A percentile compares a stretch with the other conserved stretches of the same genome.
These are phyloP conservation scores for Boletus sp. DNA, from an alignment of 768 basidiomycete genomes.

Conservation along the genomic window DNA sequence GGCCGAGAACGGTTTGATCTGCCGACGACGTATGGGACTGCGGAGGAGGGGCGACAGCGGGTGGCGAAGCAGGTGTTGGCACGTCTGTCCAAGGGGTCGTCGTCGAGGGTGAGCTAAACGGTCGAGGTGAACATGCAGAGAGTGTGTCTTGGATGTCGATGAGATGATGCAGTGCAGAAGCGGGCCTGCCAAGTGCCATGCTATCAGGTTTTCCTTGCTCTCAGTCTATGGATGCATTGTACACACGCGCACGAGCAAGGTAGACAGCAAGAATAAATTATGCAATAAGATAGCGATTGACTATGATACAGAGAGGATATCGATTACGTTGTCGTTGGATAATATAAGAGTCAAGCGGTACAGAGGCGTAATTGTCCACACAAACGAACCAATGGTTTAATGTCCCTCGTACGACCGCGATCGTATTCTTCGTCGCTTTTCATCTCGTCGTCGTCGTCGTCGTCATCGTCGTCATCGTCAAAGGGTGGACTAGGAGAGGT, in stretches of 20 bases:
- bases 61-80: constrained; percentile 44
- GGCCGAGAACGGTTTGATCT: constrained; percentile 43
- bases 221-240: no score
- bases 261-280: not conserved
- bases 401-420: constrained; percentile 40
- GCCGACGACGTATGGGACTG: constrained; percentile 36
- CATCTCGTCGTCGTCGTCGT: constrained; percentile 22
- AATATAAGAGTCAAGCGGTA: constrained; percentile 1
- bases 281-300: not conserved
- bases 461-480: constrained; percentile 16
- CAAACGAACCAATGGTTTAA: constrained; percentile 38
- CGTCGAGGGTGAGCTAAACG: no score
- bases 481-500: constrained; percentile 35
- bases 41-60: constrained; percentile 40
- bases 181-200: no score
- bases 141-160: no score
- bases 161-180: no score
- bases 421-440: constrained; percentile 38
- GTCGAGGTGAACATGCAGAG: no score
- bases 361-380: constrained; percentile 24
- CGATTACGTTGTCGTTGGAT: no score
- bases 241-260: no score
- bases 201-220: no score
- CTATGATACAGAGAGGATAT: not conserved
- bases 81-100: constrained; percentile 30